A percentile compares a stretch with the other conserved stretches of the same genome.
These are phyloP conservation scores for Colletotrichum euphorbiae DNA, from an alignment of 2,329 filamentous ascomycete genomes.

Conservation along the genomic window DNA sequence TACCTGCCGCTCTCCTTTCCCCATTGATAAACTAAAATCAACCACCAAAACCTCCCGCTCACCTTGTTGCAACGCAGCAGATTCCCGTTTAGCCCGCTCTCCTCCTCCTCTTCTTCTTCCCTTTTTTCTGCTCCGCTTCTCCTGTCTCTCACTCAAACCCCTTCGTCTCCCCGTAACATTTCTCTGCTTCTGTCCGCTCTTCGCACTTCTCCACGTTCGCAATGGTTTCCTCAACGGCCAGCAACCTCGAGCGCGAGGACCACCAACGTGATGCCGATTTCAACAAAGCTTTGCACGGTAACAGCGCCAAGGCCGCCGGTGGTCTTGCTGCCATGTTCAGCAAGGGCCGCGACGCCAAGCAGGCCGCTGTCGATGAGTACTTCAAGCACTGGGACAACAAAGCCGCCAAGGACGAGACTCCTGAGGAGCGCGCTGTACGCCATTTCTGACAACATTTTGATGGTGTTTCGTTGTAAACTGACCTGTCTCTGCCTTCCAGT, in stretches of 20 bases:
- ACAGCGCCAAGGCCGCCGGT: slow-evolving; percentile 74
- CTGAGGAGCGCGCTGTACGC: slow-evolving; percentile 75
- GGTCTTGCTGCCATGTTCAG: slow-evolving; percentile 84
- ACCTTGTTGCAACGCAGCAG: not conserved
- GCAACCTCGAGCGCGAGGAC: slow-evolving; percentile 81
- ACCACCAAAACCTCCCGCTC: slow-evolving; percentile 7
- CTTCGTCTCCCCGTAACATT: not conserved
- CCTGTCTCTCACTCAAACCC: not conserved
- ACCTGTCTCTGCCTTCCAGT: slow-evolving; percentile 55
- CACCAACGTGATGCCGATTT: slow-evolving; percentile 88
- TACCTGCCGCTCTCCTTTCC: slow-evolving; percentile 19
- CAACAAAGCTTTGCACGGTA: slow-evolving; percentile 87
- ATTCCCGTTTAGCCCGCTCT: not conserved
- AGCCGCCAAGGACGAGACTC: slow-evolving; percentile 77
- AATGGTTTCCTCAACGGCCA: slow-evolving; percentile 57
- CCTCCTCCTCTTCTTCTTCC: not conserved
- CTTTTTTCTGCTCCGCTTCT: not conserved
- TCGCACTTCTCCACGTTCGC: slow-evolving; percentile 46
- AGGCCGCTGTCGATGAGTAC: slow-evolving; percentile 84
- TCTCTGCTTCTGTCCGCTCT: not conserved
- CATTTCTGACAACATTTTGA: slow-evolving; percentile 8
- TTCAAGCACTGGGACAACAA: slow-evolving; percentile 95
- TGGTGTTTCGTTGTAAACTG: not conserved
- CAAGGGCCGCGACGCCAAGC: slow-evolving; percentile 79
- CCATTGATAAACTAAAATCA: not conserved